Evolutionary conservation across 1,284 basidiomycete genomes (phyloP).

Genomic region (Inonotus obliquus): DNA sequence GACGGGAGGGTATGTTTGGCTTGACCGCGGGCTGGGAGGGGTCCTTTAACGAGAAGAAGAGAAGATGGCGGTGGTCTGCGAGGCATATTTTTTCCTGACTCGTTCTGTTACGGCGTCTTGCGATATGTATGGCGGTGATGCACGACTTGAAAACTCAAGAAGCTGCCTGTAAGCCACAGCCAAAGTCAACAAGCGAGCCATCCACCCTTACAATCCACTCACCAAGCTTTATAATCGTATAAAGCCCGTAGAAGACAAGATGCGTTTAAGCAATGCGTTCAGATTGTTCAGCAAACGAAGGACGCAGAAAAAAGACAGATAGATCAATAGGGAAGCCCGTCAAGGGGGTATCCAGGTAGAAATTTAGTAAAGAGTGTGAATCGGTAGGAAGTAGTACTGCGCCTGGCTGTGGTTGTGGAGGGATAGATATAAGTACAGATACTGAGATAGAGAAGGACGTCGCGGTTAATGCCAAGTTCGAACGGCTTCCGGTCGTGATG

Average conservation of each 20-base stretch:
- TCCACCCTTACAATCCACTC: too few relatives aligned
- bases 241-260: too few relatives aligned
- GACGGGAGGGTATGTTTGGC: constrained; percentile 56
- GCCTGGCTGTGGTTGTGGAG: constrained; percentile 5
- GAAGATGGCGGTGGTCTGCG: constrained; percentile 57
- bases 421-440: not conserved
- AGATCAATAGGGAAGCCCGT: constrained; percentile 9
- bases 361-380: not conserved
- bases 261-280: too few relatives aligned
- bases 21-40: constrained; percentile 47
- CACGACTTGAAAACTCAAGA: not conserved
- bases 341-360: constrained; percentile 1
- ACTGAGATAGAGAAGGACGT: too few relatives aligned
- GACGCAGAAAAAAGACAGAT: not conserved
- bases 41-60: constrained; percentile 50
- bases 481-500: constrained; percentile 5
- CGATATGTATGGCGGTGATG: not conserved
- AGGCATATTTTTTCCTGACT: constrained; percentile 38
- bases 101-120: not conserved
- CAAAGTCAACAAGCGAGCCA: too few relatives aligned
- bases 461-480: too few relatives aligned
- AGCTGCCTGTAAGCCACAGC: not conserved
- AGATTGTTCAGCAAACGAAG: not conserved
- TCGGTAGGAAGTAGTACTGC: not conserved
- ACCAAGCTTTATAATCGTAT: too few relatives aligned